These are phyloP conservation scores for Kuraishia piskuri DNA, from an alignment of 805 yeast species.

Conservation along the genomic window DNA sequence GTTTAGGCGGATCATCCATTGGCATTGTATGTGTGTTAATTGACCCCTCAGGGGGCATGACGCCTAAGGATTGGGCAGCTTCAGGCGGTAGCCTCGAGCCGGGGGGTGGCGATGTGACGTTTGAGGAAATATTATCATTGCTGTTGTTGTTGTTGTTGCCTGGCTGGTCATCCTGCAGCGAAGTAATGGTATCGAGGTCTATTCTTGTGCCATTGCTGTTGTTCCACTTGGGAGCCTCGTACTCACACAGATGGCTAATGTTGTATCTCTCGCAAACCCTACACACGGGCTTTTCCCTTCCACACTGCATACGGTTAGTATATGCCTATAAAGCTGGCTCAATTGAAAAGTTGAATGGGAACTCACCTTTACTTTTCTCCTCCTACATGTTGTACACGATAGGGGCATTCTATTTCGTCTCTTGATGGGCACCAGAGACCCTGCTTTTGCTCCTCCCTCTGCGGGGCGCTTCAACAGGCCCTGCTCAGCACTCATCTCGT, in stretches of 20 bases:
- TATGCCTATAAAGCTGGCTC: slow-evolving; percentile 27
- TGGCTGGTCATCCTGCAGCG: background rate
- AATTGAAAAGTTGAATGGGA: slow-evolving; percentile 12
- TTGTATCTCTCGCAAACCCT: slow-evolving; percentile 21
- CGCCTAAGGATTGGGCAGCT: too few species aligned
- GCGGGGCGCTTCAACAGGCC: background rate
- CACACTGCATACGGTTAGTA: slow-evolving; percentile 17
- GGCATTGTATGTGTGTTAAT: background rate
- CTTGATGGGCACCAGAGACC: background rate
- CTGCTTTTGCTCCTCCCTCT: background rate
- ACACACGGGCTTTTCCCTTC: slow-evolving; percentile 24
- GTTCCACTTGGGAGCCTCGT: slow-evolving; percentile 22
- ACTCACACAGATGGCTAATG: slow-evolving; percentile 19
- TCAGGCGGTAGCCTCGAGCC: background rate
- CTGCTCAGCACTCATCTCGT: background rate
- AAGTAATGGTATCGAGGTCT: background rate
- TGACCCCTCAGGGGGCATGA: background rate
- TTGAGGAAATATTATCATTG: background rate
- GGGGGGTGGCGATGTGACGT: background rate
- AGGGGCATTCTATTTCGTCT: slow-evolving; percentile 34
- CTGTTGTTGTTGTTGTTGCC: too few species aligned
- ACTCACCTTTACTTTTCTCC: slow-evolving; percentile 34
- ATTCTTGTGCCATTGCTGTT: background rate
- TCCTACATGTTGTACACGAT: slow-evolving; percentile 38
- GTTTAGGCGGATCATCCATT: too few species aligned